Percentiles rank a stretch among this genome's conserved stretches.
Evolutionary conservation across 2,329 filamentous ascomycete species (phyloP).

Genomic region (Aureobasidium leucospermi): DNA sequence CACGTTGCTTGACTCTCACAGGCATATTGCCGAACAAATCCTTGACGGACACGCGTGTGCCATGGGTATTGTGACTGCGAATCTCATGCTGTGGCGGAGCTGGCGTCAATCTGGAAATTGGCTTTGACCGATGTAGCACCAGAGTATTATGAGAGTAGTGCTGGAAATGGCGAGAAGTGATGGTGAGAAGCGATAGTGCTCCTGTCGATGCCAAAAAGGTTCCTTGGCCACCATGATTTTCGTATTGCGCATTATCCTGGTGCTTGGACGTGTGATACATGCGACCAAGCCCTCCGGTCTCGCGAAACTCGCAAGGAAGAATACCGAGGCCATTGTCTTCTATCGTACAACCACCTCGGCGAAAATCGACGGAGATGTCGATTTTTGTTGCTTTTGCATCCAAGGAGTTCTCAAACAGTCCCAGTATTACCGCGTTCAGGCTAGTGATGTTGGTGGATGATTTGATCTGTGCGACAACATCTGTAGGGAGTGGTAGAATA

Average conservation of each 20-base stretch:
- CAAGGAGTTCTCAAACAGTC: slow-evolving; percentile 74
- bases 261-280: slow-evolving; percentile 67
- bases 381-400: slow-evolving; percentile 69
- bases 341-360: slow-evolving; percentile 66
- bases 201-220: slow-evolving; percentile 71
- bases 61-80: slow-evolving; percentile 46
- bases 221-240: slow-evolving; percentile 60
- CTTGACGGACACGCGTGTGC: slow-evolving; percentile 67
- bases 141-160: slow-evolving; percentile 58
- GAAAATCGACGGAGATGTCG: slow-evolving; percentile 65
- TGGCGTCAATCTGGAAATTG: slow-evolving; percentile 58
- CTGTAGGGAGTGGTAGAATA: slow-evolving; percentile 51
- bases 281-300: slow-evolving; percentile 63
- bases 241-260: slow-evolving; percentile 30
- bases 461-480: slow-evolving; percentile 71
- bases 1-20: slow-evolving; percentile 77
- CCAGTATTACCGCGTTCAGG: slow-evolving; percentile 62
- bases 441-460: slow-evolving; percentile 75
- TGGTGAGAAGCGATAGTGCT: slow-evolving; percentile 65
- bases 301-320: slow-evolving; percentile 60
- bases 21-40: slow-evolving; percentile 88
- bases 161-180: slow-evolving; percentile 62
- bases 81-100: slow-evolving; percentile 53
- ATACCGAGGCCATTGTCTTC: slow-evolving; percentile 85
- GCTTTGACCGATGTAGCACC: slow-evolving; percentile 60